Percentiles rank a stretch among this genome's conserved stretches.
Conservation (phyloP, 2,329 filamentous ascomycete genomes). For the Colletotrichum destructivum region DNA sequence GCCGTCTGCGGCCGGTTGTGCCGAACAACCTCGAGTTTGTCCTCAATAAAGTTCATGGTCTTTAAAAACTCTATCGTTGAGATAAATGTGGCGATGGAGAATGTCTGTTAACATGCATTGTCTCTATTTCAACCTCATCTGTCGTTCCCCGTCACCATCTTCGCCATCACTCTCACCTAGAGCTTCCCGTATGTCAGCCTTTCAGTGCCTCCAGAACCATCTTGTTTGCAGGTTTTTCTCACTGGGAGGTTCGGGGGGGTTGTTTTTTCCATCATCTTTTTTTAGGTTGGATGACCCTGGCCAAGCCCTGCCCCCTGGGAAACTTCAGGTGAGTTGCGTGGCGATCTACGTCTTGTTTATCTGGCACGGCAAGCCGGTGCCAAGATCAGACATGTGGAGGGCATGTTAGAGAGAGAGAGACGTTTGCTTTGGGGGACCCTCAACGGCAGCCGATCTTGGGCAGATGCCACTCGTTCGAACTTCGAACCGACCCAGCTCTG, state of each 20-base stretch:
- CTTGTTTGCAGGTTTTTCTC: too few relatives aligned
- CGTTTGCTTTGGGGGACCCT: constrained; percentile 8
- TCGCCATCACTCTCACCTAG: too few relatives aligned
- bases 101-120: constrained; percentile 8
- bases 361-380: constrained; percentile 13
- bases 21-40: constrained; percentile 15
- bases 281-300: not conserved
- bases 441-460: constrained; percentile 6
- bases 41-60: constrained; percentile 26
- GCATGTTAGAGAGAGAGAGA: constrained; percentile 21
- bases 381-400: constrained; percentile 24
- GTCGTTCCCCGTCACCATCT: not conserved
- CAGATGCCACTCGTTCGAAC: not conserved
- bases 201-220: too few relatives aligned
- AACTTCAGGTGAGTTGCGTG: not conserved
- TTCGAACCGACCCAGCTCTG: constrained; percentile 6
- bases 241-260: too few relatives aligned
- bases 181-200: not conserved
- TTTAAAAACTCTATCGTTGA: constrained; percentile 21
- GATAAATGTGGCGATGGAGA: constrained; percentile 10
- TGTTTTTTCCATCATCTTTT: too few relatives aligned
- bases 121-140: constrained; percentile 30
- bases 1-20: constrained; percentile 26
- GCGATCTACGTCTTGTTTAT: not conserved
- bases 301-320: not conserved